Conservation (phyloP, 1,284 basidiomycete species). For the Termitomyces sp. region DNA sequence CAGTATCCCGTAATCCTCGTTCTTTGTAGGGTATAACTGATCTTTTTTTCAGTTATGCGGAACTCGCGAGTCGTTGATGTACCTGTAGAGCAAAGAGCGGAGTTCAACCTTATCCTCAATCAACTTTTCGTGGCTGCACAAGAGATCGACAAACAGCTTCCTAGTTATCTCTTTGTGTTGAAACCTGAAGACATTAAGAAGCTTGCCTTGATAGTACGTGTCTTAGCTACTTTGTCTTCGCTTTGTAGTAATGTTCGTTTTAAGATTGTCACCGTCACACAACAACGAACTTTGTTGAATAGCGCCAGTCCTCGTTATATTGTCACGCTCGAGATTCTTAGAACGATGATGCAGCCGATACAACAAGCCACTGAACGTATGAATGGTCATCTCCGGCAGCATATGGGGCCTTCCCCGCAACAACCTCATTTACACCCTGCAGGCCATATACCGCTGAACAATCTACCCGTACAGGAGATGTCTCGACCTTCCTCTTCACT, state of each 20-base stretch:
- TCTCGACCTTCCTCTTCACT: slow-evolving; percentile 19
- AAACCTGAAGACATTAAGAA: slow-evolving; percentile 45
- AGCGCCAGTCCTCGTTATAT: slow-evolving; percentile 46
- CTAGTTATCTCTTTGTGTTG: slow-evolving; percentile 38
- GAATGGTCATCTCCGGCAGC: slow-evolving; percentile 12
- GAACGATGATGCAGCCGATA: slow-evolving; percentile 35
- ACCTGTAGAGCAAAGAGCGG: slow-evolving; percentile 45
- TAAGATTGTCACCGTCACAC: slow-evolving; percentile 46
- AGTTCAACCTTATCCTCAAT: slow-evolving; percentile 48
- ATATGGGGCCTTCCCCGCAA: slow-evolving; percentile 25
- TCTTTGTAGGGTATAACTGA: slow-evolving; percentile 1
- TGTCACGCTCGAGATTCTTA: slow-evolving; percentile 38
- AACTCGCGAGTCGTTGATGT: slow-evolving; percentile 32
- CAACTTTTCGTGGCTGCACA: slow-evolving; percentile 35
- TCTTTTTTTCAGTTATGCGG: slow-evolving; percentile 23
- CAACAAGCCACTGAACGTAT: slow-evolving; percentile 9
- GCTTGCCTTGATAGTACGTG: slow-evolving; percentile 49
- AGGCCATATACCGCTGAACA: slow-evolving; percentile 10
- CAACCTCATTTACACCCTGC: slow-evolving; percentile 4
- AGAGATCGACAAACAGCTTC: slow-evolving; percentile 49
- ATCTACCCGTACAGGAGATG: slow-evolving; percentile 10
- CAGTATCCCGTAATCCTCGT: slow-evolving; percentile 20
- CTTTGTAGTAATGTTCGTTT: slow-evolving; percentile 5
- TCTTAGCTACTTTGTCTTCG: slow-evolving; percentile 13
- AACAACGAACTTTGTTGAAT: slow-evolving; percentile 45